phyloP scores from a whole-genome alignment of 2,329 filamentous ascomycete species.

The Trichoderma oligosporum region DNA sequence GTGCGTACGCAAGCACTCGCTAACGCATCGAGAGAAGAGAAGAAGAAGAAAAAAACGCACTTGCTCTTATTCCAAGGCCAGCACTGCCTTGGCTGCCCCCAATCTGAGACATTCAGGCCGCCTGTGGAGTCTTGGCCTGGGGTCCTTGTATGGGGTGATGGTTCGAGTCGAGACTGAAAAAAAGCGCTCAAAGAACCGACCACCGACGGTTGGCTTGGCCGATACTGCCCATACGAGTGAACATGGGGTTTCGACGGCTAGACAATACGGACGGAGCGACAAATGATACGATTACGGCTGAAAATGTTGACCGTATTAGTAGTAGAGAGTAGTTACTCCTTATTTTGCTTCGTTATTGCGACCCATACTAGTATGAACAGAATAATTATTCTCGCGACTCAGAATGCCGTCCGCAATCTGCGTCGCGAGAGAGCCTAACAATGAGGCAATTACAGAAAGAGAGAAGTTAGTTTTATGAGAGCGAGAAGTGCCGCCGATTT shows the following conservation, averaged over 20 bases:
- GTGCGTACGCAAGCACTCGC: background rate
- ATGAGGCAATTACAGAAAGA: background rate
- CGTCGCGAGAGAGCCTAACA: background rate
- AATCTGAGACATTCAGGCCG: conserved; percentile 15
- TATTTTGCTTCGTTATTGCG: no score
- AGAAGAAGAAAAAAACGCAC: no score
- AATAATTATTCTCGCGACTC: background rate
- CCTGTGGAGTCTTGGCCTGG: conserved; percentile 4
- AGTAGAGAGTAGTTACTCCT: no score
- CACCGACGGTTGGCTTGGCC: conserved; percentile 1
- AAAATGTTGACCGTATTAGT: background rate
- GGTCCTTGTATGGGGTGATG: conserved; percentile 16
- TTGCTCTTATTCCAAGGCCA: conserved; percentile 9
- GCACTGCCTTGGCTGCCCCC: conserved; percentile 3
- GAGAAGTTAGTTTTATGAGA: no score
- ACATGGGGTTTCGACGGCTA: background rate
- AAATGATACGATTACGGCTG: conserved; percentile 2
- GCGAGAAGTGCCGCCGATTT: background rate
- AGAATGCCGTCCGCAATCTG: background rate
- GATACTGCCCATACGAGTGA: background rate
- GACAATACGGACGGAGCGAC: background rate
- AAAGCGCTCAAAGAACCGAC: conserved; percentile 11
- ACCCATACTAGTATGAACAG: background rate
- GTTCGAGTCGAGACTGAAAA: conserved; percentile 15
- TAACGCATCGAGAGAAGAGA: background rate